Evolutionary conservation across 768 basidiomycete genomes (phyloP), one percentile per base, ranked within the genome.

Genomic region (Kwoniella mangroviensis): DNA sequence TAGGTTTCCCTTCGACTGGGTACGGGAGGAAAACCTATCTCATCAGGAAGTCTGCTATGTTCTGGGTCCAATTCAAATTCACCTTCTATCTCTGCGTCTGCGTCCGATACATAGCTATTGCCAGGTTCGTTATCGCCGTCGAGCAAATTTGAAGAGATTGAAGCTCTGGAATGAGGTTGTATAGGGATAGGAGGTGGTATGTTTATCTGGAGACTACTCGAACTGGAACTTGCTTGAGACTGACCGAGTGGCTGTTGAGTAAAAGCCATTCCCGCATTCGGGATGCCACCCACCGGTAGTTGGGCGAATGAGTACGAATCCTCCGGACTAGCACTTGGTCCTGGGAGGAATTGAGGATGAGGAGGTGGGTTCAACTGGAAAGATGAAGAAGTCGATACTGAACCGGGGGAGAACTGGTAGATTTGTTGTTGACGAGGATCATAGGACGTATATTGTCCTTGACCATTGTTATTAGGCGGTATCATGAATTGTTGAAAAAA

Each of bases 381-480:
- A 42, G 58, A 60, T n/a, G 58, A 60, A 34, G 34, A 34, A 4
- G 58, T 34, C 0, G 58, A 60, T 7, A 40, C 2, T 1, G 58
- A 60, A 9, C 41, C 58, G 21, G 58, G 41, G 13, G 58, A 60
- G 58, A 60, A 60, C 43, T 60, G 58, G 42, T 60, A 60, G 26
- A 26, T 4, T 22, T 26, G 26, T 12, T 49, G 26, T n/a, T 60
- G 34, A 4, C 40, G 58, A n/a, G 58, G 22, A 60, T 60, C 58
- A 42, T 60, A 60, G 40, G 58, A 34, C 58, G 58, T 43, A 42
- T n/a, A 60, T 60, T 60, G 58, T 34, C 58, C 58, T 60, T 42
- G 58, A 43, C 58, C 58, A 60, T 60, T 60, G 13, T 45, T 60
- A 24, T 43, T 60, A 19, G 58, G 26, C 34, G 34, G 41, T 19